phyloP scores from a whole-genome alignment of 805 yeast genomes.

The Saccharomyces paradoxus region DNA sequence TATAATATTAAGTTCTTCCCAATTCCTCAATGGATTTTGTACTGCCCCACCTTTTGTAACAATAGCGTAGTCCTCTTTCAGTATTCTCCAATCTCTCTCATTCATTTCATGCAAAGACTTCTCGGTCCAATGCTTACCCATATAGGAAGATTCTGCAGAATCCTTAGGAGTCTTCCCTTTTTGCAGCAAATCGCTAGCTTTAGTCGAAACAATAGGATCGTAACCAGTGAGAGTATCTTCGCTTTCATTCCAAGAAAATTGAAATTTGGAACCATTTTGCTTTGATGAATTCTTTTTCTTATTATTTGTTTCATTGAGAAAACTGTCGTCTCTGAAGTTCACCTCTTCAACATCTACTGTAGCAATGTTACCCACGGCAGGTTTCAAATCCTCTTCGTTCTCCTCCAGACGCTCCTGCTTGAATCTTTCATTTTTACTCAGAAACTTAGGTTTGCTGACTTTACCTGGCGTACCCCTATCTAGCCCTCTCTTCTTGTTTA shows the following conservation, averaged over 20 bases:
- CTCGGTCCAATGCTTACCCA: conserved; percentile 51
- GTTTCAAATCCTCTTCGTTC: background rate
- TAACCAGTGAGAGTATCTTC: conserved; percentile 55
- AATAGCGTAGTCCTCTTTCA: conserved; percentile 71
- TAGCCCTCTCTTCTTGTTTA: background rate
- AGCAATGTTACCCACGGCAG: background rate
- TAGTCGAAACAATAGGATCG: conserved; percentile 34
- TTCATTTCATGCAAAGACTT: conserved; percentile 62
- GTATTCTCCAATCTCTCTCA: conserved; percentile 80
- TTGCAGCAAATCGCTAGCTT: conserved; percentile 8
- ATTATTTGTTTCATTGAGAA: background rate
- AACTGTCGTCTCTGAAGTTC: background rate
- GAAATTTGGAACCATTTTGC: conserved; percentile 34
- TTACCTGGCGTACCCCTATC: conserved; percentile 4
- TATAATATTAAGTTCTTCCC: conserved; percentile 55
- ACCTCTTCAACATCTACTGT: background rate
- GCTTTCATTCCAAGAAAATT: conserved; percentile 58
- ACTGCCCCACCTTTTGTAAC: conserved; percentile 38
- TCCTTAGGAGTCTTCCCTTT: conserved; percentile 7
- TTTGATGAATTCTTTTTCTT: conserved; percentile 3
- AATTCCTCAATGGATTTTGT: conserved; percentile 56
- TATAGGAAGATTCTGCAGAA: conserved; percentile 11
- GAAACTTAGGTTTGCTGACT: conserved; percentile 33
- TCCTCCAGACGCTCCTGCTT: background rate
- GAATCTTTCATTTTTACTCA: conserved; percentile 40